phyloP scores from a whole-genome alignment of 495 filamentous ascomycete genomes.

The Lentithecium fluviatile region DNA sequence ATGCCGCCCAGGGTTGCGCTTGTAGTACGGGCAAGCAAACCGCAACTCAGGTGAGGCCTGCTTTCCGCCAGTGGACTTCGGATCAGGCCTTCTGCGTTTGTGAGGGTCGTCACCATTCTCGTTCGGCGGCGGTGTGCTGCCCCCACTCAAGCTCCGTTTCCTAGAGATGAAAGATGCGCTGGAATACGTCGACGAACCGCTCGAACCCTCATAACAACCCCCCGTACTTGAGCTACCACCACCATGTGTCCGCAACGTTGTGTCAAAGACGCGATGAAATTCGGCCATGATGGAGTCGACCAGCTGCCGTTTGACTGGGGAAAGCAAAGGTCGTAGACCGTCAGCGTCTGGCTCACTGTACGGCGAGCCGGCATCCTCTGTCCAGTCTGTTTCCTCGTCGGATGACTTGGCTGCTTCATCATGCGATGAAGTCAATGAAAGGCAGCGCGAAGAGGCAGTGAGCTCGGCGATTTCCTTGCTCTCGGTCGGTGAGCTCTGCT shows the following conservation, averaged over 20 bases:
- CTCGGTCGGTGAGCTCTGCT: not conserved
- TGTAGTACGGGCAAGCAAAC: constrained; percentile 28
- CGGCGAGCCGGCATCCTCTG: constrained; percentile 17
- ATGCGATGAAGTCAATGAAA: constrained; percentile 18
- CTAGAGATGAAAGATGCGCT: constrained; percentile 4
- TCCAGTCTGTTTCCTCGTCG: constrained; percentile 29
- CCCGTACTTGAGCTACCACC: not conserved
- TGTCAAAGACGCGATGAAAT: constrained; percentile 22
- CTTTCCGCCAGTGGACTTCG: not conserved
- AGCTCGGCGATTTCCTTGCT: constrained; percentile 12
- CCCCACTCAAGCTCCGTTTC: constrained; percentile 24
- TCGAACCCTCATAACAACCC: not conserved
- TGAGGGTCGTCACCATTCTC: constrained; percentile 21
- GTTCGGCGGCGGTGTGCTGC: constrained; percentile 5
- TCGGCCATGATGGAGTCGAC: constrained; percentile 21
- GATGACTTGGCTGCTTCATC: constrained; percentile 14
- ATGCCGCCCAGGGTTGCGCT: constrained; percentile 26
- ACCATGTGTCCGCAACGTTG: not conserved
- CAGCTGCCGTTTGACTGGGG: constrained; percentile 19
- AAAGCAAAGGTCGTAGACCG: constrained; percentile 8
- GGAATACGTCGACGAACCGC: constrained; percentile 3
- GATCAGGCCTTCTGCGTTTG: constrained; percentile 20
- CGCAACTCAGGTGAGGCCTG: constrained; percentile 3
- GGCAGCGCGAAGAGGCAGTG: constrained; percentile 18
- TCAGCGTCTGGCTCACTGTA: constrained; percentile 12